A percentile compares a stretch with the other conserved stretches of the same genome.
phyloP scores from a whole-genome alignment of 2,329 filamentous ascomycete species.

The Aspergillus uvarum region DNA sequence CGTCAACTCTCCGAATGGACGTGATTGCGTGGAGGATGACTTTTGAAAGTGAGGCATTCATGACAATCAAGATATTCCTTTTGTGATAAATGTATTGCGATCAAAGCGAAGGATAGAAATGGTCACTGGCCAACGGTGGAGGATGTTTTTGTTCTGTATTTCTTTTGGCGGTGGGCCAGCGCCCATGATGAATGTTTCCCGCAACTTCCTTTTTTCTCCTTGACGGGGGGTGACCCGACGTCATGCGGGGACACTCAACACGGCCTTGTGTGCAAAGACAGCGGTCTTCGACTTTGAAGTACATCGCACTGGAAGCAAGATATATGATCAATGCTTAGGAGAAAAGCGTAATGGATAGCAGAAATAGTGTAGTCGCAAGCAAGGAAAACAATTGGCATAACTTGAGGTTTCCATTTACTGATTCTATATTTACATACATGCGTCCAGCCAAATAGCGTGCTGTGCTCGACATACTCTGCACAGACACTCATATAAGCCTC shows the following conservation, averaged over 20 bases:
- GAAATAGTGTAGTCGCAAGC: neutral
- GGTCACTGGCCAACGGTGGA: neutral
- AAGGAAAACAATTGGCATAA: neutral
- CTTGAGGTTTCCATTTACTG: neutral
- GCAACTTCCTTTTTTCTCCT: neutral
- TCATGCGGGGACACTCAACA: slow-evolving; percentile 1
- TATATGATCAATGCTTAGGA: too few species aligned
- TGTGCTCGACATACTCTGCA: neutral
- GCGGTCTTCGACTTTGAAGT: neutral
- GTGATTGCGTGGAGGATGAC: slow-evolving; percentile 27
- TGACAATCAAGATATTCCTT: neutral
- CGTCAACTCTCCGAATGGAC: slow-evolving; percentile 28
- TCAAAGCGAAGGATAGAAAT: too few species aligned
- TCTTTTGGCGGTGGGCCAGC: neutral
- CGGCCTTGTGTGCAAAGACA: neutral
- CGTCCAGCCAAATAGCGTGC: neutral
- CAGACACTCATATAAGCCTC: neutral
- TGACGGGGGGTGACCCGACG: neutral
- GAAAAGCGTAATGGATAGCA: too few species aligned
- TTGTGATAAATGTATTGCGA: neutral
- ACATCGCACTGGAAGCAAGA: neutral
- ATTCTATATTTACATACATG: neutral
- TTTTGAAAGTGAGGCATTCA: slow-evolving; percentile 20
- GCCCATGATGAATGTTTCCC: neutral
- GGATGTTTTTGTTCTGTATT: neutral